Base-by-base conservation (phyloP, 2,329 filamentous ascomycete genomes). In the Thielaviopsis ethacetica region DNA sequence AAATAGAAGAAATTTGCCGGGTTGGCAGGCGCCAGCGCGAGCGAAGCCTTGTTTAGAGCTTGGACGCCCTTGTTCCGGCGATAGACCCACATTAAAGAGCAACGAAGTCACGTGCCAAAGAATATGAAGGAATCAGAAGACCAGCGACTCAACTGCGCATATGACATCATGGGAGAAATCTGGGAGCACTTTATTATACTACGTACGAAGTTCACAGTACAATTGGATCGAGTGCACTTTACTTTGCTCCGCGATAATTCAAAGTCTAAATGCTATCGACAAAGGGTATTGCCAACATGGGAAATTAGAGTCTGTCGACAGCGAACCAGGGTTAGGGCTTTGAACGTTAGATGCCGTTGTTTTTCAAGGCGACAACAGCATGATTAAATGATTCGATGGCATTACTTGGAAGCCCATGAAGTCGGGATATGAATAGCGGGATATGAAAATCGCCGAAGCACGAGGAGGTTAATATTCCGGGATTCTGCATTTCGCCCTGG, bases 11-110 rank as follows among this genome's bases (percentile, higher is more conserved):
- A 56, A 50, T 52, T 52, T 53, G 19, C 26, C 21, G 9, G 50
- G 50, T 19, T 54, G 59, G 63, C 63, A 64, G 63, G 64, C 62
- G 61, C 63, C 64, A 53, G 56, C 55, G 54, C 52, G 56, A 54
- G 57, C 57, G 44, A 59, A 65, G 59, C 62, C 24, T 54, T 34
- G 41, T 56, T 56, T 58, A 22, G 50, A 27, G 27, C 7, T 19
- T 2, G 21, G 21, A 13, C 10, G 21, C 21, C 2, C 19, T 27
- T 56, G 54, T 27, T 49, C 19, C n/a, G 19, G 22, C 6, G 9
- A 13, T 34, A 49, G 57, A 54, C 57, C 51, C 57, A 58, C 57
- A 44, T 15, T 24, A 44, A 44, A 53, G 21, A 54, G 19, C 2
- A 58, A 13, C 50, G 50, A 58, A 54, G 57, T 58, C 57, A 58